Percentiles rank a stretch among this genome's conserved stretches.
Conservation (phyloP, 257 asterid species). For the Oldenlandia corymbosa region DNA sequence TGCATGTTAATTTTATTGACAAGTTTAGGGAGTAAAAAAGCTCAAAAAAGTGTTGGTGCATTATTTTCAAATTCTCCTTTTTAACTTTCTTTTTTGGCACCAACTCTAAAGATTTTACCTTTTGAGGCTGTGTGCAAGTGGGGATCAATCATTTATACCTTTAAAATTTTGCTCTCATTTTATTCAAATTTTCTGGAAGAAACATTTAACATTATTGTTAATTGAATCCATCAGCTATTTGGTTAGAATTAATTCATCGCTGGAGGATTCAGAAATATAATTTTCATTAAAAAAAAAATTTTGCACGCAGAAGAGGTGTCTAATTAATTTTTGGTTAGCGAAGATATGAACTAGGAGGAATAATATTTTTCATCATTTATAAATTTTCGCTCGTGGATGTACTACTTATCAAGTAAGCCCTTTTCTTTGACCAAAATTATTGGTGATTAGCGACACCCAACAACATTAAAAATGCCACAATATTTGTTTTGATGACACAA, state of each 20-base stretch:
- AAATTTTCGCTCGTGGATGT: no score
- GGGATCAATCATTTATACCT: not conserved
- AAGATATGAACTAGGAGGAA: not conserved
- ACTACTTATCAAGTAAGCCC: not conserved
- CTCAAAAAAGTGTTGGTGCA: not conserved
- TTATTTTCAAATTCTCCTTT: no score
- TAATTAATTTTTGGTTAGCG: not conserved
- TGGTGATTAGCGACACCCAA: not conserved
- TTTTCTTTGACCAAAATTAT: not conserved
- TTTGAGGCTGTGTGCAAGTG: conserved; percentile 7
- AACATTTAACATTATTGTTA: no score
- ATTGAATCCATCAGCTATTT: no score
- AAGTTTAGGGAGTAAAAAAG: no score
- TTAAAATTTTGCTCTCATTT: not conserved
- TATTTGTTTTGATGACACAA: no score
- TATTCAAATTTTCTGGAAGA: not conserved
- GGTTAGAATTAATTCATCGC: no score
- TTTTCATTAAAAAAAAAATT: no score
- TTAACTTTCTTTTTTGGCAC: not conserved
- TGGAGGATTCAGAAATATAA: no score
- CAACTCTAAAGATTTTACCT: conserved; percentile 5
- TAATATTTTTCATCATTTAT: no score
- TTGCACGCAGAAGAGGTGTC: no score
- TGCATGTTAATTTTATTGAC: conserved; percentile 13
- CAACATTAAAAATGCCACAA: no score